Conservation (phyloP, 805 yeast genomes). For the Cyberlindnera mrakii region DNA sequence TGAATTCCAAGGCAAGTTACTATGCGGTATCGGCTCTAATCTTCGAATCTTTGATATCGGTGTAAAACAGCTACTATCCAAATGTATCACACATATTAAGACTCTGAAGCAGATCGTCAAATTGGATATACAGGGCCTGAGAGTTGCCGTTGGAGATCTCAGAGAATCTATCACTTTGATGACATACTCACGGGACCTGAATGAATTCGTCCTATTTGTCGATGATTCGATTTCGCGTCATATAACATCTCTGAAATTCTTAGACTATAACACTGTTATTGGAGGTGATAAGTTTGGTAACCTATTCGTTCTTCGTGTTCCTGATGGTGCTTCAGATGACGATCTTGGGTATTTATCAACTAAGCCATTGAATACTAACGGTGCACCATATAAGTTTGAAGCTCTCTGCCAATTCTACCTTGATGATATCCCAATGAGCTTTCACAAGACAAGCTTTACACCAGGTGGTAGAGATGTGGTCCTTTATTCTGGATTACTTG, state of each 20-base stretch:
- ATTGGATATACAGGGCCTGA: constrained; percentile 42
- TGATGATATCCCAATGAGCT: constrained; percentile 64
- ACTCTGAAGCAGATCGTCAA: constrained; percentile 45
- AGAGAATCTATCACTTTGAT: constrained; percentile 57
- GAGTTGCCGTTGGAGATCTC: constrained; percentile 69
- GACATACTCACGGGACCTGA: constrained; percentile 40
- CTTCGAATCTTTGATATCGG: constrained; percentile 71
- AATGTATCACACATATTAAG: constrained; percentile 43
- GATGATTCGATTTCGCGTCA: constrained; percentile 69
- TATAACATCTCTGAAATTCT: constrained; percentile 48
- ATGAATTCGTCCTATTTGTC: constrained; percentile 54
- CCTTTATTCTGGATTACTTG: constrained; percentile 72
- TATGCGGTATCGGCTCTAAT: constrained; percentile 50
- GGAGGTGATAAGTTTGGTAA: constrained; percentile 91
- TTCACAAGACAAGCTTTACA: constrained; percentile 47
- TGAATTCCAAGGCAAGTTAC: constrained; percentile 51
- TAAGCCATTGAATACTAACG: constrained; percentile 35
- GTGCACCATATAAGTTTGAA: constrained; percentile 46
- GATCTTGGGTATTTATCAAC: constrained; percentile 34
- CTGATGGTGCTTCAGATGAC: constrained; percentile 45
- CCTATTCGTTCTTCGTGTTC: constrained; percentile 58
- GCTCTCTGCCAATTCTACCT: constrained; percentile 52
- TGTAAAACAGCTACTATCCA: constrained; percentile 67
- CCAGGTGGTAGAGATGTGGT: constrained; percentile 63
- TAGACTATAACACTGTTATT: constrained; percentile 72